phyloP scores from a whole-genome alignment of 2,329 filamentous ascomycete species.

The Zymoseptoria passerinii region DNA sequence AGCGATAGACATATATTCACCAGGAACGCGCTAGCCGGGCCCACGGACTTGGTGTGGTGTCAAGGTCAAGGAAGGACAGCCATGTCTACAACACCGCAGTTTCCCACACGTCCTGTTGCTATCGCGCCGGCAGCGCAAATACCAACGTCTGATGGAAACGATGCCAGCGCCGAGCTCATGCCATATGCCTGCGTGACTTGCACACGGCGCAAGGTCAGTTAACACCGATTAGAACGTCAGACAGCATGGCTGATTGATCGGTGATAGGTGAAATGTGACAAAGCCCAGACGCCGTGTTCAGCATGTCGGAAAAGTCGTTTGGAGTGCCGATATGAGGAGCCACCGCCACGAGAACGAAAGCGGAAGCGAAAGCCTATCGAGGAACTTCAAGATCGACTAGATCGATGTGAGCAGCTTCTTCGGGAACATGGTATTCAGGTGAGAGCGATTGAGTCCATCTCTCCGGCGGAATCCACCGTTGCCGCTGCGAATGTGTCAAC shows the following conservation, averaged over 20 bases:
- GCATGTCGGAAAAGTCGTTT: constrained; percentile 30
- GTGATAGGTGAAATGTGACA: constrained; percentile 17
- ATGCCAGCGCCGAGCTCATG: constrained; percentile 17
- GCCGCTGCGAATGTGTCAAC: background rate
- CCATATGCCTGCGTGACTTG: constrained; percentile 28
- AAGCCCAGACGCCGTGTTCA: constrained; percentile 25
- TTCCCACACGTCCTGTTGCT: constrained; percentile 7
- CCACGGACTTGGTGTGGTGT: background rate
- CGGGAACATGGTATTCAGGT: constrained; percentile 28
- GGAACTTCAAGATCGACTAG: constrained; percentile 30
- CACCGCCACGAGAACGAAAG: constrained; percentile 27
- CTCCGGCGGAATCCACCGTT: background rate
- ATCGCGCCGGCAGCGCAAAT: constrained; percentile 13
- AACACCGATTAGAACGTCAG: constrained; percentile 7
- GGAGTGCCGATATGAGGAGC: constrained; percentile 36
- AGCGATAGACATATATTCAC: background rate
- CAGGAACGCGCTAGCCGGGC: background rate
- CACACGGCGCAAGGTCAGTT: constrained; percentile 35
- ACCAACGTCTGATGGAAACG: constrained; percentile 2
- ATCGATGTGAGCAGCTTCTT: constrained; percentile 35
- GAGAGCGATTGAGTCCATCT: background rate
- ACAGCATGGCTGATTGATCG: background rate
- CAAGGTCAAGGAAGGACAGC: constrained; percentile 3
- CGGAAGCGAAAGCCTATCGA: constrained; percentile 32
- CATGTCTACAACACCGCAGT: background rate